Percentiles rank a stretch among this genome's conserved stretches.
Evolutionary conservation across 2,329 filamentous ascomycete genomes (phyloP).

Genomic region (Cryphonectria carpinicola): DNA sequence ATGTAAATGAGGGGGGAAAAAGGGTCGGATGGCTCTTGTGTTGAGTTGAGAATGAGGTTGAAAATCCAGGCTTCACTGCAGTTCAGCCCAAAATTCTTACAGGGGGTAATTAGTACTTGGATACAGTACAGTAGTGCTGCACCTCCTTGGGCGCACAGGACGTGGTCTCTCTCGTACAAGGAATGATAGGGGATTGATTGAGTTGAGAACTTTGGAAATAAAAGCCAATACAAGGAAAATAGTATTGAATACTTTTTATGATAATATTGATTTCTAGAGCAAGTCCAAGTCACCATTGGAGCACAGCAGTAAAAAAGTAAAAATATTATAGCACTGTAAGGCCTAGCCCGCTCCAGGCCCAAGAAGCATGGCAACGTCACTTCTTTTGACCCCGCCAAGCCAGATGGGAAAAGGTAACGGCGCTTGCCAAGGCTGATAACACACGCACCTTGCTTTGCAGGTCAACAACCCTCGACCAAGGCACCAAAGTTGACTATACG

Average conservation of each 20-base stretch:
- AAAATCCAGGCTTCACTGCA: constrained; percentile 2
- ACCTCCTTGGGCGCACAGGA: neutral
- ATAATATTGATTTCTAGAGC: neutral
- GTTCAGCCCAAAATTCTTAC: neutral
- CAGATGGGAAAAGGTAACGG: neutral
- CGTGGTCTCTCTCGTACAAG: neutral
- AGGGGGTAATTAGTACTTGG: neutral
- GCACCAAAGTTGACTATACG: neutral
- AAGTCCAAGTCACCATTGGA: neutral
- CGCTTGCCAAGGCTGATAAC: constrained; percentile 4
- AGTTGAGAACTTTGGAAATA: neutral
- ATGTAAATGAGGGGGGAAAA: no score
- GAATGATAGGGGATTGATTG: neutral
- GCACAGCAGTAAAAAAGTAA: neutral
- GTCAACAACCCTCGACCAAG: neutral
- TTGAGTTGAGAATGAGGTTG: neutral
- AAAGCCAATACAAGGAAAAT: neutral
- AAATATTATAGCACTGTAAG: neutral
- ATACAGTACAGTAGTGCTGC: neutral
- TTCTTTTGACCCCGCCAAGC: constrained; percentile 19
- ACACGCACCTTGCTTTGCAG: neutral
- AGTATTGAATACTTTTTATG: neutral
- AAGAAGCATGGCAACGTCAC: constrained; percentile 9
- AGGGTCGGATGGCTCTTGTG: neutral
- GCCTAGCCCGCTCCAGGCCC: neutral